A percentile compares a stretch with the other conserved stretches of the same genome.
These are phyloP conservation scores for Aphanomyces astaci DNA, from an alignment of 352 stramenopile species.

Conservation along the genomic window DNA sequence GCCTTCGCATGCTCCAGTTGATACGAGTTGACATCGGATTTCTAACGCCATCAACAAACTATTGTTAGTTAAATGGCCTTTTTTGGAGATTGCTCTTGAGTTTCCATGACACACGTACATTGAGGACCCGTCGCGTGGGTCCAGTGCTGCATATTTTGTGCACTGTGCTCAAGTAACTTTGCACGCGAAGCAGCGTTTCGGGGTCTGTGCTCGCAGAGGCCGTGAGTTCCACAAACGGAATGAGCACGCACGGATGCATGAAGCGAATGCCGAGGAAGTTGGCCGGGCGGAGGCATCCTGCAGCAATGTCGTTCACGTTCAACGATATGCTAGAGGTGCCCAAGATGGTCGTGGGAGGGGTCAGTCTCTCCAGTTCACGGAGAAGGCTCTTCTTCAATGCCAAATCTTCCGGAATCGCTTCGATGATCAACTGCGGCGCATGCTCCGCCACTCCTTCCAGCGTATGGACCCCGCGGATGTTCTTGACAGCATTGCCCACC, in stretches of 20 bases:
- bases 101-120: constrained; percentile 1
- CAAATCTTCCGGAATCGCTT: constrained; percentile 62
- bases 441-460: constrained; percentile 42
- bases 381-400: constrained; percentile 53
- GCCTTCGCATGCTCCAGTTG: too few relatives aligned
- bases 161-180: constrained; percentile 39
- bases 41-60: neutral
- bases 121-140: constrained; percentile 48
- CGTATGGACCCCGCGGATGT: constrained; percentile 41
- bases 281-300: constrained; percentile 35
- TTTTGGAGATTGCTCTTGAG: too few relatives aligned
- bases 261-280: constrained; percentile 62
- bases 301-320: constrained; percentile 35
- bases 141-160: constrained; percentile 59
- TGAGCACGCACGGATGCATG: constrained; percentile 60
- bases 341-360: constrained; percentile 45
- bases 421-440: constrained; percentile 38
- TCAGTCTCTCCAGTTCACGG: constrained; percentile 44
- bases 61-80: neutral
- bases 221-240: constrained; percentile 55
- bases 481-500: constrained; percentile 46
- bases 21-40: constrained; percentile 14
- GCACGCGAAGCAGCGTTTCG: constrained; percentile 35
- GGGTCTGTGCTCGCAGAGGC: constrained; percentile 33
- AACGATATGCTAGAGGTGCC: constrained; percentile 58